Evolutionary conservation across 495 filamentous ascomycete genomes (phyloP).

Genomic region (Corynascus novoguineensis): DNA sequence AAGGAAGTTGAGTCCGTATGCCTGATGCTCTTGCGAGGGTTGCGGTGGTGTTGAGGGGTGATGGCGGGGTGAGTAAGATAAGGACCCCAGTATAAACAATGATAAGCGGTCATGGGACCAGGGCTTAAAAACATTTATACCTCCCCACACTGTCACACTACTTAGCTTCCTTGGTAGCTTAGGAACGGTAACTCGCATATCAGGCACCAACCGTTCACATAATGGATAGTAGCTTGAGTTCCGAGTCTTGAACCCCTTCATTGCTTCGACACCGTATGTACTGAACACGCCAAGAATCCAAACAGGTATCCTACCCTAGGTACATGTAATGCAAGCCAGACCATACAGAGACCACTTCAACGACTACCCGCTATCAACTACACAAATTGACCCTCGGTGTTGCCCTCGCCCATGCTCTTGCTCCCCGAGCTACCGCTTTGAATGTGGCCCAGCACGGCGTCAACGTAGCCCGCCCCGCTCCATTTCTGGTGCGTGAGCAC

Average conservation of each 20-base stretch:
- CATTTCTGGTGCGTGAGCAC: constrained; percentile 98
- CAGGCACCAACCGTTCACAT: too few relatives aligned
- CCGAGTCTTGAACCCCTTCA: too few relatives aligned
- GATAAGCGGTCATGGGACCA: constrained; percentile 10
- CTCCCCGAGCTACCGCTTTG: constrained; percentile 82
- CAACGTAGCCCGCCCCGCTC: constrained; percentile 89
- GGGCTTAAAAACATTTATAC: background rate
- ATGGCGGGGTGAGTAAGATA: constrained; percentile 8
- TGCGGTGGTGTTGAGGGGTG: background rate
- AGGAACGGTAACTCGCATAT: too few relatives aligned
- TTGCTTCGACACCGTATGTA: too few relatives aligned
- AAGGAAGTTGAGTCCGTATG: background rate
- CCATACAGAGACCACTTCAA: too few relatives aligned
- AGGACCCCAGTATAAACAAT: background rate
- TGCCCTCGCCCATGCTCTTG: constrained; percentile 79
- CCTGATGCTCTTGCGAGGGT: background rate
- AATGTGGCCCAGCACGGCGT: constrained; percentile 87
- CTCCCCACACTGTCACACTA: background rate
- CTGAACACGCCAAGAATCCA: too few relatives aligned
- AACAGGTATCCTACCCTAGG: too few relatives aligned
- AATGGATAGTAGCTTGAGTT: too few relatives aligned
- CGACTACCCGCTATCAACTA: too few relatives aligned
- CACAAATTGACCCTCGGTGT: constrained; percentile 60
- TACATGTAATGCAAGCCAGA: too few relatives aligned
- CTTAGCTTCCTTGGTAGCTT: too few relatives aligned